A percentile compares a stretch with the other conserved stretches of the same genome.
Conservation (phyloP, 2,329 filamentous ascomycete species). For the Cytospora chrysosperma region DNA sequence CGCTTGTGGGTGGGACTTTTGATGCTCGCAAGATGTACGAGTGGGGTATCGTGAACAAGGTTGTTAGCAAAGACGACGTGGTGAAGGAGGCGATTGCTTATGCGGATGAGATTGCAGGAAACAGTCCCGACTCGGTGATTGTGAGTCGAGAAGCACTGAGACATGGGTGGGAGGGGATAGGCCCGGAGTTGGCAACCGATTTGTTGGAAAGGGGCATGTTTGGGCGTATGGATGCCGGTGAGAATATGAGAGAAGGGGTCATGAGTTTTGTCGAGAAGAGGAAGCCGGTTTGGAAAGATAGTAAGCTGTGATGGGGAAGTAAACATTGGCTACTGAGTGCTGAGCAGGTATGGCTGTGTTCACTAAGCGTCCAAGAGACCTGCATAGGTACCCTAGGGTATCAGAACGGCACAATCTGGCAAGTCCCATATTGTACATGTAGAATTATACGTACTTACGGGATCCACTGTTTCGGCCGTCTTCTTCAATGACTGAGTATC, state of each 20-base stretch:
- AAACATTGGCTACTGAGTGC: no score
- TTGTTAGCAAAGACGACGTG: conserved; percentile 50
- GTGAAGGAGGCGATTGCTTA: conserved; percentile 59
- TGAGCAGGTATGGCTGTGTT: no score
- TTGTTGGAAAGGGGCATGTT: conserved; percentile 59
- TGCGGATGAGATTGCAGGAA: conserved; percentile 60
- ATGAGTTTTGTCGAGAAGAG: conserved; percentile 75
- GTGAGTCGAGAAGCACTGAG: conserved; percentile 71
- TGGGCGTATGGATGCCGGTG: conserved; percentile 58
- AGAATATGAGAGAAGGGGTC: conserved; percentile 75
- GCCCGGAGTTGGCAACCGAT: conserved; percentile 62
- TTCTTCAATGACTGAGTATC: no score
- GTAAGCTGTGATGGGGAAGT: conserved; percentile 49
- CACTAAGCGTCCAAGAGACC: no score
- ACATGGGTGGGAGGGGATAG: conserved; percentile 68
- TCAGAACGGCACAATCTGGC: no score
- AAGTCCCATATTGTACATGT: no score
- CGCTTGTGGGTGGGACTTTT: conserved; percentile 61
- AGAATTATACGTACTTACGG: no score
- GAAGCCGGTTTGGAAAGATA: conserved; percentile 64
- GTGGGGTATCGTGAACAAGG: conserved; percentile 71
- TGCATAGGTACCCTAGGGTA: no score
- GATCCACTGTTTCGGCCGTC: no score
- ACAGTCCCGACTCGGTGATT: conserved; percentile 74
- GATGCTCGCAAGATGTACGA: conserved; percentile 56